Conservation (phyloP, 1,284 basidiomycete genomes). For the Inonotus hispidus region DNA sequence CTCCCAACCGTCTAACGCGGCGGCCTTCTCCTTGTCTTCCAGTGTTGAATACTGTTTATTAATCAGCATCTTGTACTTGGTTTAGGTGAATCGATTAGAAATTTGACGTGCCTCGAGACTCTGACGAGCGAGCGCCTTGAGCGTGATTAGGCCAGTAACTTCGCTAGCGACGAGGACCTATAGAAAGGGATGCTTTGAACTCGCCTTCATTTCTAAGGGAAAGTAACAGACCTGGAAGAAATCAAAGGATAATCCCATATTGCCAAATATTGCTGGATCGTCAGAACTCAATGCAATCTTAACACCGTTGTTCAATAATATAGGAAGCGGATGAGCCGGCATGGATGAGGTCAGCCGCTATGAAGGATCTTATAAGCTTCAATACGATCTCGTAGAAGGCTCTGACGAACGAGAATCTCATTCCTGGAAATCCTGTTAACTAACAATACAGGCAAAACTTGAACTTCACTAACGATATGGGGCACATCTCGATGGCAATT, state of each 20-base stretch:
- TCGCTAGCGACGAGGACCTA: conserved; percentile 67
- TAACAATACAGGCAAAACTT: conserved; percentile 13
- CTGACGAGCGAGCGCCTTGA: conserved; percentile 56
- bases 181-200: not conserved
- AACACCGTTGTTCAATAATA: conserved; percentile 63
- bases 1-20: conserved; percentile 45
- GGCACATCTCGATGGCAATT: conserved; percentile 67
- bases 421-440: conserved; percentile 38
- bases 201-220: conserved; percentile 8
- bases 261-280: conserved; percentile 72
- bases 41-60: conserved; percentile 49
- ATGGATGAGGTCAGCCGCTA: conserved; percentile 68
- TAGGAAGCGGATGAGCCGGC: conserved; percentile 67
- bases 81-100: not conserved
- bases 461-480: conserved; percentile 53
- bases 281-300: conserved; percentile 67
- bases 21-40: conserved; percentile 40
- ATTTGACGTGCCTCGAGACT: conserved; percentile 46
- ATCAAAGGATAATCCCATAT: conserved; percentile 69
- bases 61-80: not conserved
- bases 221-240: conserved; percentile 54
- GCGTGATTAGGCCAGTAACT: conserved; percentile 52
- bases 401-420: conserved; percentile 51
- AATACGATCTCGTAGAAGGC: not conserved
- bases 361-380: not conserved